These are phyloP conservation scores for Beauveria asiatica DNA, from an alignment of 2,329 filamentous ascomycete species.

Conservation along the genomic window DNA sequence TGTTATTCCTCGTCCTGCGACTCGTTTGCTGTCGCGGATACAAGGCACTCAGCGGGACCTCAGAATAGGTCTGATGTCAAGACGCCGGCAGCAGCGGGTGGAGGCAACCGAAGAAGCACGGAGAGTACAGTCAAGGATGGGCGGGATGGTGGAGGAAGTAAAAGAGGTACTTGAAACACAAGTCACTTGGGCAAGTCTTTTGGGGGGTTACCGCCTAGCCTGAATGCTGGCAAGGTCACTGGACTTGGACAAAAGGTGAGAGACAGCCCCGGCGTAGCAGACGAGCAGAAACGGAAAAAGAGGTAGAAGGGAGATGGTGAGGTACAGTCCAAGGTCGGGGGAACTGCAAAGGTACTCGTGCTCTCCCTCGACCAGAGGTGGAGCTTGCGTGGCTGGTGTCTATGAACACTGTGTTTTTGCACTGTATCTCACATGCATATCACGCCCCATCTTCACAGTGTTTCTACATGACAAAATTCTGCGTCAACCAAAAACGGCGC, in stretches of 20 bases:
- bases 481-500: not conserved
- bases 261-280: not conserved
- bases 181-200: conserved; percentile 30
- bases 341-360: conserved; percentile 5
- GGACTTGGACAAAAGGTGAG: conserved; percentile 2
- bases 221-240: conserved; percentile 3
- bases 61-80: not conserved
- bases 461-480: too few relatives aligned
- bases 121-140: conserved; percentile 1
- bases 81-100: not conserved
- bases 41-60: not conserved
- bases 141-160: conserved; percentile 17
- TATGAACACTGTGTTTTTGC: not conserved
- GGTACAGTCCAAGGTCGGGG: not conserved
- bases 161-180: conserved; percentile 30
- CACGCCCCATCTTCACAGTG: not conserved
- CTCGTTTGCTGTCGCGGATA: not conserved
- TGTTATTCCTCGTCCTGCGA: not conserved
- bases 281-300: not conserved
- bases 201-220: conserved; percentile 14
- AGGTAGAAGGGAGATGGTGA: not conserved
- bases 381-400: not conserved
- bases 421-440: not conserved
- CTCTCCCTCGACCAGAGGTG: not conserved
- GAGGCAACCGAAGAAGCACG: not conserved